phyloP scores from a whole-genome alignment of 2,329 filamentous ascomycete genomes.

The Malbranchea cinnamomea region DNA sequence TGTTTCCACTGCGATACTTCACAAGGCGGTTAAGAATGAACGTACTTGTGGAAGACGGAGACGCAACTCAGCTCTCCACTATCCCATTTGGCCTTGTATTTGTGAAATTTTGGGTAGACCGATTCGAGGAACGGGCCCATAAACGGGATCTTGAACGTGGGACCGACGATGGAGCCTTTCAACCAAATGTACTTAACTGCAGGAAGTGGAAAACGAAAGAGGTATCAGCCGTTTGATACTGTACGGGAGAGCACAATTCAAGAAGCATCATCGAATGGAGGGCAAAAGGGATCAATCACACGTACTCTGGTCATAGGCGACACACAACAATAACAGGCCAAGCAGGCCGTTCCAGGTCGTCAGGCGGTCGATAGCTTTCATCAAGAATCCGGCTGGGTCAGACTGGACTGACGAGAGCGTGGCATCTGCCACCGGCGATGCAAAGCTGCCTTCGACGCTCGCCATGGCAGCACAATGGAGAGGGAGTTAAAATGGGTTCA shows the following conservation, averaged over 20 bases:
- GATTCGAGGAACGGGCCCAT: slow-evolving; percentile 94
- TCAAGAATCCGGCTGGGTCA: slow-evolving; percentile 33
- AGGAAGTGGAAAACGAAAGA: slow-evolving; percentile 8
- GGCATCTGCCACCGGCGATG: slow-evolving; percentile 52
- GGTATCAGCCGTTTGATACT: slow-evolving; percentile 1
- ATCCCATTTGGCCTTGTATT: slow-evolving; percentile 85
- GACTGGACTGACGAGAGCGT: slow-evolving; percentile 41
- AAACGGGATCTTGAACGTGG: slow-evolving; percentile 63
- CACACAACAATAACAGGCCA: slow-evolving; percentile 53
- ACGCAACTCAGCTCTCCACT: slow-evolving; percentile 90
- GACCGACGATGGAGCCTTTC: slow-evolving; percentile 64
- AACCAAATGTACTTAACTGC: slow-evolving; percentile 59
- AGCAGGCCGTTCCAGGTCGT: slow-evolving; percentile 52
- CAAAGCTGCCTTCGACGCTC: slow-evolving; percentile 51
- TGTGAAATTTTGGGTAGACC: slow-evolving; percentile 76
- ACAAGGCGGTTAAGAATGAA: slow-evolving; percentile 4
- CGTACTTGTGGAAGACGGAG: slow-evolving; percentile 96
- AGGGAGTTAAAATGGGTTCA: slow-evolving; percentile 4
- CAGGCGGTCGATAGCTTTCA: slow-evolving; percentile 41
- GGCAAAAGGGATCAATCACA: slow-evolving; percentile 12
- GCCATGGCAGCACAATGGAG: slow-evolving; percentile 18
- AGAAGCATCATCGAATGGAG: background rate
- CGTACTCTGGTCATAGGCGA: slow-evolving; percentile 85
- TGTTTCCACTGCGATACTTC: too few relatives aligned
- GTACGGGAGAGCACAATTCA: slow-evolving; percentile 3